phyloP scores from a whole-genome alignment of 1,284 basidiomycete species.

The Stygiomarasmius scandens region DNA sequence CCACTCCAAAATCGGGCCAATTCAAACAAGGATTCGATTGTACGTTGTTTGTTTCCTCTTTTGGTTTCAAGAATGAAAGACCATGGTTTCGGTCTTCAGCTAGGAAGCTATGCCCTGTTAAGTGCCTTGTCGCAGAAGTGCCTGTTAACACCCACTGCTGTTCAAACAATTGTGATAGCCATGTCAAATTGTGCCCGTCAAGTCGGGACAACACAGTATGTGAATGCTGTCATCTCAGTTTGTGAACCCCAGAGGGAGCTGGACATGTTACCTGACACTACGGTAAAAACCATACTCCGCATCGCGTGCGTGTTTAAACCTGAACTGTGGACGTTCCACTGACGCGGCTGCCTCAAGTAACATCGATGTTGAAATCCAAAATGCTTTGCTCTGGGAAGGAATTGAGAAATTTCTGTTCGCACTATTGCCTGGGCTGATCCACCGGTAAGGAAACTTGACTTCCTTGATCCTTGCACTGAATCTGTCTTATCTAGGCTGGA shows the following conservation, averaged over 20 bases:
- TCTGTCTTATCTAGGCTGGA: slow-evolving; percentile 42
- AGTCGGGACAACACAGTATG: slow-evolving; percentile 53
- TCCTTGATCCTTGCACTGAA: neutral
- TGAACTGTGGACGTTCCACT: neutral
- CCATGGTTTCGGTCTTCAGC: slow-evolving; percentile 40
- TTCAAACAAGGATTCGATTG: slow-evolving; percentile 52
- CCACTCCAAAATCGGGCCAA: slow-evolving; percentile 38
- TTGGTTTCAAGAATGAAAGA: neutral
- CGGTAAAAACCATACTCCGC: slow-evolving; percentile 43
- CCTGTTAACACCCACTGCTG: slow-evolving; percentile 53
- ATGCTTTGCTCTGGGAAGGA: slow-evolving; percentile 49
- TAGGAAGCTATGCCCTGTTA: slow-evolving; percentile 75
- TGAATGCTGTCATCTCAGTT: slow-evolving; percentile 62
- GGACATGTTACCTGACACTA: slow-evolving; percentile 39
- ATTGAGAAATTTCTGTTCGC: slow-evolving; percentile 63
- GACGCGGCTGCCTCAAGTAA: slow-evolving; percentile 37
- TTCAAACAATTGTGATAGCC: slow-evolving; percentile 57
- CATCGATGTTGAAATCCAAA: slow-evolving; percentile 49
- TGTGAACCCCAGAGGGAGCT: slow-evolving; percentile 58
- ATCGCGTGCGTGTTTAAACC: slow-evolving; percentile 12
- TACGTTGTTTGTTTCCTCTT: slow-evolving; percentile 36
- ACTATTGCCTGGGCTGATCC: slow-evolving; percentile 46
- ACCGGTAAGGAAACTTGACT: slow-evolving; percentile 38
- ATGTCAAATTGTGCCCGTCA: slow-evolving; percentile 55
- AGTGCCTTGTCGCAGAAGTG: slow-evolving; percentile 68